Evolutionary conservation across 176 grass and related monocot genomes (phyloP), one percentile per base, ranked within the genome.

Genomic region (Aegilops tauschii): DNA sequence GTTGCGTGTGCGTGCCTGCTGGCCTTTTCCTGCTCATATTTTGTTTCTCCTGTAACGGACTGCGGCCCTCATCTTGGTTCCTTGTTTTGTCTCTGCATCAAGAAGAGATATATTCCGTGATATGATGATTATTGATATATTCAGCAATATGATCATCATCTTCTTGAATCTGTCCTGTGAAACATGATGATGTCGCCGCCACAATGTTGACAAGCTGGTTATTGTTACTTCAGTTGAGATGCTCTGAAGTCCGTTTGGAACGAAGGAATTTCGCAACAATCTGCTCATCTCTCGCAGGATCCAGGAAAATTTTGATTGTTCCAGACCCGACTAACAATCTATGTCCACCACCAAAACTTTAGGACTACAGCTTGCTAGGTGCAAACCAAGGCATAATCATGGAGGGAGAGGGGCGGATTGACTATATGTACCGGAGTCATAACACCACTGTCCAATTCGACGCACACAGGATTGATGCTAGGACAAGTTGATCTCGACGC

Each of bases 401-500:
- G 30, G 31, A 17, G 9, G 36, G 13, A 3, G 28, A 25, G 35
- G 2, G 21, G 36, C 1, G 5, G 37, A 8, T 64, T 84, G 50
- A 84, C 69, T 81, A 18, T 88, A 68, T 79, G 85, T 86, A 90
- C 25, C 27, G 2, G 37, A 32, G 64, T 69, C 13, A 76, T 36
- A 17, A 65, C 16, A 52, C 31, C 79, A 82, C 29, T 36, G 25
- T 36, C 85, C 45, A 52, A 11, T 82, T 30, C 49, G 35, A 77
- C 9, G 16, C 25, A 18, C 20, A 72, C 63, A 73, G 35, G 20
- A 27, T 29, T 70, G n/a, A 34, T 61, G 29, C 80, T 79, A 93
- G 49, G 84, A 87, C 92, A 87, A 87, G 71, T 85, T 87, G 42
- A 94, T 85, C 31, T 70, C 87, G 30, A 94, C 65, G 17, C 84